Percentiles rank a stretch among this genome's conserved stretches.
Evolutionary conservation across 2,329 filamentous ascomycete genomes (phyloP).

Genomic region (Epichloe sp.): DNA sequence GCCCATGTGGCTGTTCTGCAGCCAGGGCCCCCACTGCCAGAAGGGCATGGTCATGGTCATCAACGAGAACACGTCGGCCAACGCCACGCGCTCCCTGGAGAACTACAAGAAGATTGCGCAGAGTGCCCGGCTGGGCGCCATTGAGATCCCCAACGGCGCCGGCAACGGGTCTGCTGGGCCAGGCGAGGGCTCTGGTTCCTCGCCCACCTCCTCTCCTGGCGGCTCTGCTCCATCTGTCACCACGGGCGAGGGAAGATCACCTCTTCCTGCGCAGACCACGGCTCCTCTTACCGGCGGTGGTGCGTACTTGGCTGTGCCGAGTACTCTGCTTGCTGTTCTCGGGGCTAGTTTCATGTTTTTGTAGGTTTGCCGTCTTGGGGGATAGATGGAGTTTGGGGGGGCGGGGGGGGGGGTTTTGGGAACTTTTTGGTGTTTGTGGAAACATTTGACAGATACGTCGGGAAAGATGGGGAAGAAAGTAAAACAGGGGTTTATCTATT

Average conservation of each 20-base stretch:
- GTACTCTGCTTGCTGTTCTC: conserved; percentile 29
- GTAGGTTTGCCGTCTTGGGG: conserved; percentile 8
- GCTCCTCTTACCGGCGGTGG: conserved; percentile 10
- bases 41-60: conserved; percentile 64
- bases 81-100: conserved; percentile 36
- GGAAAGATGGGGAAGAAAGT: too few species aligned
- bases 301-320: conserved; percentile 25
- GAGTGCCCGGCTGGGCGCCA: conserved; percentile 11
- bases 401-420: too few species aligned
- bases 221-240: background rate
- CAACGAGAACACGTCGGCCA: conserved; percentile 49
- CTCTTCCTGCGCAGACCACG: conserved; percentile 4
- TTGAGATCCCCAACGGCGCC: conserved; percentile 11
- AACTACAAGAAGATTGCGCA: conserved; percentile 32
- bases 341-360: conserved; percentile 31
- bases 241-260: background rate
- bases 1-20: conserved; percentile 71
- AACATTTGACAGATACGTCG: too few species aligned
- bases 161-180: background rate
- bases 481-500: too few species aligned
- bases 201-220: background rate
- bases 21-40: conserved; percentile 62
- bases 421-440: too few species aligned
- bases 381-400: background rate
- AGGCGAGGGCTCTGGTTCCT: background rate